phyloP scores from a whole-genome alignment of 169 alveolate genomes.

The Plasmodium berghei region DNA sequence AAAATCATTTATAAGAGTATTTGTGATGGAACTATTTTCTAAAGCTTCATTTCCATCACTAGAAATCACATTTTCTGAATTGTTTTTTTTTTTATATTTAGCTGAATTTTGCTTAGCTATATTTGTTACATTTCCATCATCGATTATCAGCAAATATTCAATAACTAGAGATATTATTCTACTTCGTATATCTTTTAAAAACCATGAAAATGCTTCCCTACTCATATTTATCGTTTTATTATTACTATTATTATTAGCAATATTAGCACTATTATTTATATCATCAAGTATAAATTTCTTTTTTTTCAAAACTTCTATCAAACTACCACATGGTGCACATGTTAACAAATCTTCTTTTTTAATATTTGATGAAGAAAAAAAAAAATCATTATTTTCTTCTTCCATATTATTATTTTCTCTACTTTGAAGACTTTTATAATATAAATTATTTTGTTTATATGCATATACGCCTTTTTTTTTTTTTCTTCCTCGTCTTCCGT shows the following conservation, averaged over 20 bases:
- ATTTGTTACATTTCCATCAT: slow-evolving; percentile 81
- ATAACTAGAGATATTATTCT: slow-evolving; percentile 85
- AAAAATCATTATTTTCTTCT: slow-evolving; percentile 66
- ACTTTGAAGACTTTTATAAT: slow-evolving; percentile 47
- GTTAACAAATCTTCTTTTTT: slow-evolving; percentile 12
- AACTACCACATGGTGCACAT: slow-evolving; percentile 43
- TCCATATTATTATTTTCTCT: slow-evolving; percentile 54
- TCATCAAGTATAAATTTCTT: slow-evolving; percentile 70
- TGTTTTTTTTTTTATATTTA: slow-evolving; percentile 26
- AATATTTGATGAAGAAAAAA: slow-evolving; percentile 48
- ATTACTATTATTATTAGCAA: too few species aligned
- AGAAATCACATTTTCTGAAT: not conserved
- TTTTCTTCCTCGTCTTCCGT: slow-evolving; percentile 9
- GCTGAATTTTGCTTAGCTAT: slow-evolving; percentile 32
- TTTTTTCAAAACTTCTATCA: slow-evolving; percentile 44
- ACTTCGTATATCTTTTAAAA: slow-evolving; percentile 84
- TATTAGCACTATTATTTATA: slow-evolving; percentile 9
- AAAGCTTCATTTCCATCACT: not conserved
- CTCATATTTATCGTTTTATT: slow-evolving; percentile 81
- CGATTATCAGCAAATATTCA: slow-evolving; percentile 80
- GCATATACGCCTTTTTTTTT: slow-evolving; percentile 69
- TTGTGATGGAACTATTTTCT: not conserved
- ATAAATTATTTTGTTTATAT: slow-evolving; percentile 59
- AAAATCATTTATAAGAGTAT: too few species aligned
- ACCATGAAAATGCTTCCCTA: slow-evolving; percentile 88